Base-by-base conservation (phyloP, 345 rosid genomes). In the Moricandia moricandioides region DNA sequence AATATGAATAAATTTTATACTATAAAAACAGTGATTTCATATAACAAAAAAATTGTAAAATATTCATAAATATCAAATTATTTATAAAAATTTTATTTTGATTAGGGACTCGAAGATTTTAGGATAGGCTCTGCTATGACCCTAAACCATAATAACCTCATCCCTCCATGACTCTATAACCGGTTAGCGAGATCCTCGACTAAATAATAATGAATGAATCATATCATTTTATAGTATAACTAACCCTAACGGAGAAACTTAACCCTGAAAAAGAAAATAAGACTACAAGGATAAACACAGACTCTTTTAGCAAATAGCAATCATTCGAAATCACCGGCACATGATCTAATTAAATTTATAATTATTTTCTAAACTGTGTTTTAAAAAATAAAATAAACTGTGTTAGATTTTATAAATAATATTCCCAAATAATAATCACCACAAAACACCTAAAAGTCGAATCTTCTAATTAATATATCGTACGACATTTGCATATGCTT, bases 401-500 rank as follows among this genome's bases (percentile, higher is more conserved):
- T 21, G 24, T 21, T 21, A 21, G 24, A 21, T 21, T 21, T 21
- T 21, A 21, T 21, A 21, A 21, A 52, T 17, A 16, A 16, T 51
- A 51, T 51, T 16, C 17, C 12, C 11, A 52, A 52, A 52, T 52
- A 18, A 21, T 18, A 8, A 54, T 21, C 7, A 54, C 29, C 13
- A 54, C 58, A 54, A 21, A 3, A 54, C 58, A 54, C 58, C 58
- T 8, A 21, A 8, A 21, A 18, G 58, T 18, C 29, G 58, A 54
- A 54, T 54, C 58, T 21, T 54, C 58, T 18, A 54, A 54, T 5
- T 54, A 21, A 55, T 55, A 11, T 55, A 55, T 55, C 8, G 47
- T 54, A 17, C 35, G 51, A 69, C 69, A 62, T 69, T 51, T 33
- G 35, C 70, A 76, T 54, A 69, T 69, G 74, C 59, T 76, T 69